phyloP scores from a whole-genome alignment of 164 flowering plant genomes.

The Vitis cinerea region DNA sequence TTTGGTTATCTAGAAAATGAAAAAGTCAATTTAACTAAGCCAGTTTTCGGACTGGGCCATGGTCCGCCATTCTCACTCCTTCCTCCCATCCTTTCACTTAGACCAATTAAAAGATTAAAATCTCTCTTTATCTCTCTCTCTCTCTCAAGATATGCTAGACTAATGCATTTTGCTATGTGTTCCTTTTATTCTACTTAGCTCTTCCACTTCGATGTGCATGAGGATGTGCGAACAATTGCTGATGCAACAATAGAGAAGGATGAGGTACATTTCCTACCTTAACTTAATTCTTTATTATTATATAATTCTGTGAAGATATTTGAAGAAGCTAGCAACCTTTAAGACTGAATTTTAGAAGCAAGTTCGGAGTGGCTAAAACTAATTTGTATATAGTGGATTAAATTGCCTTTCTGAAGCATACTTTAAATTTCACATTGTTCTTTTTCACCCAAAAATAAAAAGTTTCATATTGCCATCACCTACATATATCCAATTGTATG shows the following conservation, averaged over 20 bases:
- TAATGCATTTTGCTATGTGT: neutral
- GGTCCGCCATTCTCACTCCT: too few relatives aligned
- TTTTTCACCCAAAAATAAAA: too few relatives aligned
- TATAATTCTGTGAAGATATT: neutral
- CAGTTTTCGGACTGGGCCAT: too few relatives aligned
- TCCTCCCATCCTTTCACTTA: too few relatives aligned
- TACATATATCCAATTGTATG: too few relatives aligned
- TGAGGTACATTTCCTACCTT: slow-evolving; percentile 55
- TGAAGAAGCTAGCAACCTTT: neutral
- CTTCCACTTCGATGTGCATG: slow-evolving; percentile 98
- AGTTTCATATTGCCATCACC: too few relatives aligned
- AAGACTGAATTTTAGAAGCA: neutral
- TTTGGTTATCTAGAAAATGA: too few relatives aligned
- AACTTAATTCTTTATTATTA: neutral
- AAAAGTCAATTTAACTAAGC: too few relatives aligned
- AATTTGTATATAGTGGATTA: neutral
- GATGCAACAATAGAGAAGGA: slow-evolving; percentile 98
- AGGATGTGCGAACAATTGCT: slow-evolving; percentile 94
- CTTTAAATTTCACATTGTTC: too few relatives aligned
- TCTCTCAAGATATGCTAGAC: neutral
- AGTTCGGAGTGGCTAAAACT: neutral
- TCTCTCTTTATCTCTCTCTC: neutral
- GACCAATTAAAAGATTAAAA: too few relatives aligned
- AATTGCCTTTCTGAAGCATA: too few relatives aligned
- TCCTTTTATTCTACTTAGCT: slow-evolving; percentile 44